Evolutionary conservation across 148 eudicot species (phyloP).

Genomic region (Rhododendron molle): DNA sequence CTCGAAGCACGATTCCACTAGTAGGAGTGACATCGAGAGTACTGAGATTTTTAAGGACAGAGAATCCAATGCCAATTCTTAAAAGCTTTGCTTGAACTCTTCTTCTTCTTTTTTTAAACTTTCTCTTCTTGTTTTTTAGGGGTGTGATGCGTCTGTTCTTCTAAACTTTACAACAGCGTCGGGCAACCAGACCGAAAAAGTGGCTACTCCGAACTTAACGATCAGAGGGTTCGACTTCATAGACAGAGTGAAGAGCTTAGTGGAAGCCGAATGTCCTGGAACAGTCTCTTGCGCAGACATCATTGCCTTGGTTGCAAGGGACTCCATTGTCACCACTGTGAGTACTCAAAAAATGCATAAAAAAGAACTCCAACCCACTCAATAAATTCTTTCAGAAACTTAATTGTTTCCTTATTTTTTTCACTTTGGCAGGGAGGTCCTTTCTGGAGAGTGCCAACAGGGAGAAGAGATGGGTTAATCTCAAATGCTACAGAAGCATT

Average conservation of each 20-base stretch:
- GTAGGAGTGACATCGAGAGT: background rate
- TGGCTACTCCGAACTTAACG: conserved; percentile 24
- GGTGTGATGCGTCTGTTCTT: conserved; percentile 48
- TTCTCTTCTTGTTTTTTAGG: conserved; percentile 14
- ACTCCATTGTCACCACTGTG: conserved; percentile 34
- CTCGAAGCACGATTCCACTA: background rate
- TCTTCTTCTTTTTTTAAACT: background rate
- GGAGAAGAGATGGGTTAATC: conserved; percentile 39
- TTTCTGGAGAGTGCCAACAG: conserved; percentile 44
- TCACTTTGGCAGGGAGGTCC: conserved; percentile 30
- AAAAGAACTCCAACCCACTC: background rate
- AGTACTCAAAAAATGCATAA: conserved; percentile 5
- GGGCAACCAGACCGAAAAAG: conserved; percentile 37
- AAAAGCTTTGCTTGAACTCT: background rate
- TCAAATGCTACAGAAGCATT: conserved; percentile 35
- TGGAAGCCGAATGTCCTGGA: conserved; percentile 47
- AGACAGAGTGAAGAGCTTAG: conserved; percentile 31
- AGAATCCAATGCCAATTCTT: background rate
- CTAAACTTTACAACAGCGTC: conserved; percentile 28
- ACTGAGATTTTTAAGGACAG: background rate
- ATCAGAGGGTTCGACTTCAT: conserved; percentile 38
- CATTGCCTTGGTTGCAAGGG: conserved; percentile 37
- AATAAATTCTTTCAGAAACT: background rate
- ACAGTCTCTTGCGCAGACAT: conserved; percentile 51
- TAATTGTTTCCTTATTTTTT: background rate